Base-by-base conservation (phyloP, 306 rosid species). In the Vicia sativa region DNA sequence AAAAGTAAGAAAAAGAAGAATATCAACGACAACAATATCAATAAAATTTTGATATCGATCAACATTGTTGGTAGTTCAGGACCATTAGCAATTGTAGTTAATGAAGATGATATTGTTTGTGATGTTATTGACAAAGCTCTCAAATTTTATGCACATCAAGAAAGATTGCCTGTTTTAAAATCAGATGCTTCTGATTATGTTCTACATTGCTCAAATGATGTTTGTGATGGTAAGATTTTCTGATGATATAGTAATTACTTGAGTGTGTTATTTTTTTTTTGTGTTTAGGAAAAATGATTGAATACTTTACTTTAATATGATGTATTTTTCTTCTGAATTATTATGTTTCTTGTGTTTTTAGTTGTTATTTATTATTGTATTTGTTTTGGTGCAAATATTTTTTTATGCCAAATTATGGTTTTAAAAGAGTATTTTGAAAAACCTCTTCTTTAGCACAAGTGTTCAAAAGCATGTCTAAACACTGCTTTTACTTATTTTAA, bases 11-110 rank as follows among this genome's bases (percentile, higher is more conserved):
- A 21, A 21, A 21, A 39, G 2, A 19, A 15, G 9, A 73, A n/a
- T 6, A 65, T 26, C 38, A 60, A 82, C 45, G 11, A 9, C 12
- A 72, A 10, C 23, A 63, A 44, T 31, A 57, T 43, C 23, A 65
- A 80, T 9, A 78, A 83, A 82, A 56, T 87, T 31, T 53, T 89
- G 86, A 76, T 89, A 48, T 87, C 87, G 41, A 65, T 89, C 54
- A 87, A 74, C 8, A 78, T 89, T 38, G 15, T 76, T 1, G 91
- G 96, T 14, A 81, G 96, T 39, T 84, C 93, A 11, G 96, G 93
- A 1, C 87, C 96, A 65, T 78, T 87, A 77, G 81, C 83, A 1
- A 83, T 89, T 49, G 80, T 89, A 15, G 96, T 85, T 16, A 78
- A 59, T 5, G 87, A 87, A 44, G 54, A 78, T 9, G 86, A 78